These are phyloP conservation scores for Ceratocystis colombiana DNA, from an alignment of 2,329 filamentous ascomycete species.

Conservation along the genomic window DNA sequence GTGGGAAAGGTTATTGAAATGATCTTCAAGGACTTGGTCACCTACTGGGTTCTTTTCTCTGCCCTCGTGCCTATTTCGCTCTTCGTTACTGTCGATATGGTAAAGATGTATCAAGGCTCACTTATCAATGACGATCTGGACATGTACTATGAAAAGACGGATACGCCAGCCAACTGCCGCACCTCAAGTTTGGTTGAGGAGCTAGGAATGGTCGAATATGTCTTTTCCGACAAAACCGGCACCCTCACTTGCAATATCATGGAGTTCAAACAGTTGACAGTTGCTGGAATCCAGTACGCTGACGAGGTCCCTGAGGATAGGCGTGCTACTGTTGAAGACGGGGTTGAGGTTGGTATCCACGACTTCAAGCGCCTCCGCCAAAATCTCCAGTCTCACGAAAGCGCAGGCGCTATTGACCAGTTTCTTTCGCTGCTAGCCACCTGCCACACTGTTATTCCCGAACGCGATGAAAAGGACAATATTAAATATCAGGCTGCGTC, in stretches of 20 bases:
- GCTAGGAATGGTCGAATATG: slow-evolving; percentile 93
- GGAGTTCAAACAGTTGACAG: slow-evolving; percentile 94
- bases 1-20: slow-evolving; percentile 52
- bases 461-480: slow-evolving; percentile 65
- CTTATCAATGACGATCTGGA: slow-evolving; percentile 96
- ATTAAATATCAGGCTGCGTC: slow-evolving; percentile 99
- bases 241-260: slow-evolving; percentile 95
- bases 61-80: slow-evolving; percentile 94
- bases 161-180: slow-evolving; percentile 89
- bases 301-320: slow-evolving; percentile 88
- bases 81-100: slow-evolving; percentile 93
- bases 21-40: slow-evolving; percentile 90
- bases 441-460: slow-evolving; percentile 96
- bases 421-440: slow-evolving; percentile 79
- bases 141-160: slow-evolving; percentile 92
- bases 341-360: slow-evolving; percentile 66
- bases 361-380: slow-evolving; percentile 67
- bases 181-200: slow-evolving; percentile 96
- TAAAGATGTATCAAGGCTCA: slow-evolving; percentile 97
- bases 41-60: slow-evolving; percentile 97
- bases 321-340: slow-evolving; percentile 70
- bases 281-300: slow-evolving; percentile 86
- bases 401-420: slow-evolving; percentile 53
- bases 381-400: slow-evolving; percentile 52
- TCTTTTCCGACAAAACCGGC: slow-evolving; percentile 97